These are phyloP conservation scores for Psilocybe cubensis DNA, from an alignment of 768 basidiomycete species.

Conservation along the genomic window DNA sequence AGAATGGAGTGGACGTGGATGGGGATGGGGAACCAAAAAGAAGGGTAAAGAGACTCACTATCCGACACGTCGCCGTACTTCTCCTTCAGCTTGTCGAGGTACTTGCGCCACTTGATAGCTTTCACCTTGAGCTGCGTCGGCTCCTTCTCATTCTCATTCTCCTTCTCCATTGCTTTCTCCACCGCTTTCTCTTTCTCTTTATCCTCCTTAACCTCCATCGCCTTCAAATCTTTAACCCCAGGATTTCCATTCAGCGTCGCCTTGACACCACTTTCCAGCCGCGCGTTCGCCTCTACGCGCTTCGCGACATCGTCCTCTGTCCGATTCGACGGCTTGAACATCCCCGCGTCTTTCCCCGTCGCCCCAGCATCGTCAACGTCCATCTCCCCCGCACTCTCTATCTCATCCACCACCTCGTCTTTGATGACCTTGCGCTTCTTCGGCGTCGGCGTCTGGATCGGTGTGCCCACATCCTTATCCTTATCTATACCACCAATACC, in stretches of 20 bases:
- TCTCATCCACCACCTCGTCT: not conserved
- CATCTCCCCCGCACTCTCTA: not conserved
- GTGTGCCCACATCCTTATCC: not conserved
- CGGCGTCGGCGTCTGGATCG: not conserved
- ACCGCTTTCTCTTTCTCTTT: too few species aligned
- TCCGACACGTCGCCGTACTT: constrained; percentile 61
- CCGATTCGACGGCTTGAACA: constrained; percentile 13
- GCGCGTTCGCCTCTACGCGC: constrained; percentile 19
- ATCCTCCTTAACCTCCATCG: too few species aligned
- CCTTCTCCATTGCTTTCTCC: too few species aligned
- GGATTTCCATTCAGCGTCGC: too few species aligned
- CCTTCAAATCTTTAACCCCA: too few species aligned
- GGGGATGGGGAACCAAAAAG: not conserved
- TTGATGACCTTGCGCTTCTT: not conserved
- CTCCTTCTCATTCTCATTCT: constrained; percentile 10
- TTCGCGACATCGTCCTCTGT: constrained; percentile 16
- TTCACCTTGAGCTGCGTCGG: constrained; percentile 49
- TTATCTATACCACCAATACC: too few species aligned
- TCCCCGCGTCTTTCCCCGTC: not conserved
- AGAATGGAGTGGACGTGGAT: not conserved
- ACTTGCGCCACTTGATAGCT: constrained; percentile 53
- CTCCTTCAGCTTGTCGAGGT: constrained; percentile 47
- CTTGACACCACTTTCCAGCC: too few species aligned
- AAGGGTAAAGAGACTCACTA: constrained; percentile 50
- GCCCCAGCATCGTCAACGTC: not conserved